Percentiles rank a stretch among this genome's conserved stretches.
phyloP scores from a whole-genome alignment of 495 filamentous ascomycete species.

The Tuber microsphaerosporum region DNA sequence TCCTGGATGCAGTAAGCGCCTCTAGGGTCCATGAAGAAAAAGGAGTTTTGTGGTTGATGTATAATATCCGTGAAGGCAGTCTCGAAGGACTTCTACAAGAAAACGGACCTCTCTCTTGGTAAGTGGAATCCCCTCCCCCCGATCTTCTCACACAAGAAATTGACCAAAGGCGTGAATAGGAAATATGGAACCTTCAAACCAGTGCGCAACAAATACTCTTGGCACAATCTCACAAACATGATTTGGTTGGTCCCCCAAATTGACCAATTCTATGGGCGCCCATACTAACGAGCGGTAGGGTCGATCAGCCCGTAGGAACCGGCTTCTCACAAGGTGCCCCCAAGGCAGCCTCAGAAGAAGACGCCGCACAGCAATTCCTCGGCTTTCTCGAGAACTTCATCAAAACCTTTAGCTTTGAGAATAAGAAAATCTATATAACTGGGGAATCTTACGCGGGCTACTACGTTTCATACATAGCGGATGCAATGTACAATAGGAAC shows the following conservation, averaged over 20 bases:
- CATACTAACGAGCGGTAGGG: constrained; percentile 29
- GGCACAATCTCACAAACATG: constrained; percentile 69
- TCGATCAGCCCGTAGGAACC: constrained; percentile 72
- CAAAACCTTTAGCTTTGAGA: constrained; percentile 57
- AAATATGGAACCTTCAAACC: constrained; percentile 59
- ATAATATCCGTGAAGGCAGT: constrained; percentile 10
- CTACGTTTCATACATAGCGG: constrained; percentile 73
- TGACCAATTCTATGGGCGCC: constrained; percentile 4
- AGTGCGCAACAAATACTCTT: constrained; percentile 58
- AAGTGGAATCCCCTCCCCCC: too few species aligned
- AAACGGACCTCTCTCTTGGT: constrained; percentile 70
- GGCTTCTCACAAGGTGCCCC: constrained; percentile 60
- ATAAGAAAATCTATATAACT: constrained; percentile 59
- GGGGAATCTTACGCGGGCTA: constrained; percentile 67
- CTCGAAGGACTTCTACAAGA: constrained; percentile 66
- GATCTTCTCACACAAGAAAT: background rate
- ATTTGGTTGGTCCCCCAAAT: constrained; percentile 47
- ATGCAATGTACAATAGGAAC: constrained; percentile 62
- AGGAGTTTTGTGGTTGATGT: constrained; percentile 57
- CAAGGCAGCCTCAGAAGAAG: constrained; percentile 57
- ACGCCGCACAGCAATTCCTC: constrained; percentile 61
- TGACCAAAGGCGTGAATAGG: constrained; percentile 5
- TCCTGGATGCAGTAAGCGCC: constrained; percentile 45
- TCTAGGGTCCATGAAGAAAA: background rate
- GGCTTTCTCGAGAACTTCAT: constrained; percentile 66